These are phyloP conservation scores for Lasiosphaeriaceae sp. DNA, from an alignment of 495 filamentous ascomycete genomes.

Conservation along the genomic window DNA sequence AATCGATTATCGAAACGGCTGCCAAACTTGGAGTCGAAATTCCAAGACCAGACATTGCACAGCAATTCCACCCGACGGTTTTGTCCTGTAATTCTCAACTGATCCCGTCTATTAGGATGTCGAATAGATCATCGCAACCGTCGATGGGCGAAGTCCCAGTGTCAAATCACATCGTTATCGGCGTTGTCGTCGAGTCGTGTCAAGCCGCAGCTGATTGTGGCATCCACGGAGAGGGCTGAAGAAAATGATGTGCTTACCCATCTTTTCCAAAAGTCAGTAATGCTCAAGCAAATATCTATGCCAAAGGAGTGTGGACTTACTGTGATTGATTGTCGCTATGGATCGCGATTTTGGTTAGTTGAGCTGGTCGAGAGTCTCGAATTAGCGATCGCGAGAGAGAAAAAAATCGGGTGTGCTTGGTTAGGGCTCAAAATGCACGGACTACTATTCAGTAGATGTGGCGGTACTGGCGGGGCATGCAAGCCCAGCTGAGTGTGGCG, in stretches of 20 bases:
- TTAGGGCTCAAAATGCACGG: conserved; percentile 32
- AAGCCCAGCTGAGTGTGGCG: conserved; percentile 14
- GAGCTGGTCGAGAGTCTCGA: conserved; percentile 25
- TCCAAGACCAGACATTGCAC: too few relatives aligned
- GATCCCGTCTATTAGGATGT: background rate
- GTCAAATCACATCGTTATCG: background rate
- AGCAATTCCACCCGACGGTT: too few relatives aligned
- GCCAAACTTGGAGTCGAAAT: too few relatives aligned
- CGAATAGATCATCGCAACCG: background rate
- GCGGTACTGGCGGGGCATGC: background rate
- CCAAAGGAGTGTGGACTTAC: conserved; percentile 30
- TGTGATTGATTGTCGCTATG: conserved; percentile 35
- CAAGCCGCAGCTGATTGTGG: background rate
- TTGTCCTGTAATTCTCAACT: background rate
- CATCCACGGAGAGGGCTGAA: conserved; percentile 1
- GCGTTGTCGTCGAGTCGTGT: background rate
- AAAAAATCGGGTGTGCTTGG: conserved; percentile 35
- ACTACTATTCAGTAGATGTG: conserved; percentile 8
- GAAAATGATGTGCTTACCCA: conserved; percentile 44
- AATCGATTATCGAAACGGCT: too few relatives aligned
- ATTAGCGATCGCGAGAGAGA: conserved; percentile 29
- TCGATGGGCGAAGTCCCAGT: background rate
- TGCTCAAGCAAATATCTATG: background rate
- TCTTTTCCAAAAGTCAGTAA: conserved; percentile 35
- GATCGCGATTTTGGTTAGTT: conserved; percentile 29